These are phyloP conservation scores for Hypoxylon sp. DNA, from an alignment of 2,329 filamentous ascomycete species.

Conservation along the genomic window DNA sequence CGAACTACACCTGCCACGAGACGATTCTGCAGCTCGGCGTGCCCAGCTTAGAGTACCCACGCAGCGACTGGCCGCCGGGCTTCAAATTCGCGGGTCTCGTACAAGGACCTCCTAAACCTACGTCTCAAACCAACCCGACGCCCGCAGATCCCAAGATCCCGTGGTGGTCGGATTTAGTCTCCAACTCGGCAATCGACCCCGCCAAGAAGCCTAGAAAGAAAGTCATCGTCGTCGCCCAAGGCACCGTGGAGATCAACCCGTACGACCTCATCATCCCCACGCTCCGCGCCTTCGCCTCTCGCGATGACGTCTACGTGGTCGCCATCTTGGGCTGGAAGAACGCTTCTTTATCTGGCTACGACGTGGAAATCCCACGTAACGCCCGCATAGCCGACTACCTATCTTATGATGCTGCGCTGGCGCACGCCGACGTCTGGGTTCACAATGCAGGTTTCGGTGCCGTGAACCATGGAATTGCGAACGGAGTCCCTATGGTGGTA, in stretches of 20 bases:
- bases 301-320: slow-evolving; percentile 53
- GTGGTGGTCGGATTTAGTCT: slow-evolving; percentile 57
- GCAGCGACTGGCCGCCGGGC: slow-evolving; percentile 55
- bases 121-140: neutral
- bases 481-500: slow-evolving; percentile 60
- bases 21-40: slow-evolving; percentile 58
- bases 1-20: slow-evolving; percentile 57
- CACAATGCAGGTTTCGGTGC: slow-evolving; percentile 61
- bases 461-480: slow-evolving; percentile 58
- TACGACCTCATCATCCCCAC: slow-evolving; percentile 59
- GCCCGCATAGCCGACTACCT: slow-evolving; percentile 58
- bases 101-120: slow-evolving; percentile 42
- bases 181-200: slow-evolving; percentile 46
- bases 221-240: slow-evolving; percentile 59
- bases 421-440: slow-evolving; percentile 57
- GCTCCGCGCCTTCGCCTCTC: slow-evolving; percentile 53
- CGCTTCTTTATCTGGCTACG: slow-evolving; percentile 45
- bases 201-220: slow-evolving; percentile 45
- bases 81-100: slow-evolving; percentile 58
- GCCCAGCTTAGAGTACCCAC: slow-evolving; percentile 58
- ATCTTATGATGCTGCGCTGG: slow-evolving; percentile 58
- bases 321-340: slow-evolving; percentile 58
- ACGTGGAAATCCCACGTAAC: slow-evolving; percentile 50
- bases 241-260: slow-evolving; percentile 59
- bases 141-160: slow-evolving; percentile 45